Evolutionary conservation across 306 rosid species (phyloP).

Genomic region (Erythrophleum fordii): DNA sequence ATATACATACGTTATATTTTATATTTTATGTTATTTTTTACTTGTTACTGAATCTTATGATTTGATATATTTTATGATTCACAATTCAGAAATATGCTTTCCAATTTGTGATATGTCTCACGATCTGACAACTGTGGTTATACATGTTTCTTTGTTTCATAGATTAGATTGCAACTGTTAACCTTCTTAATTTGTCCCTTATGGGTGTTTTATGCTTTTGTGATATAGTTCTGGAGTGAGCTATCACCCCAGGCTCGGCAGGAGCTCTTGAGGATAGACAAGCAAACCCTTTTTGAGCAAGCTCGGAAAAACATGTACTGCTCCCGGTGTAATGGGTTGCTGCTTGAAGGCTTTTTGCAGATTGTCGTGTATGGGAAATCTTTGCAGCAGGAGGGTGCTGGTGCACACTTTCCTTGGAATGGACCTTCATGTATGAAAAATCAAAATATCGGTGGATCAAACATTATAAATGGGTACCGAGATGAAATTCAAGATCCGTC

Average conservation of each 20-base stretch:
- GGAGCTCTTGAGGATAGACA: conserved; percentile 90
- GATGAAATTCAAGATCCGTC: conserved; percentile 95
- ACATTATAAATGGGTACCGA: conserved; percentile 53
- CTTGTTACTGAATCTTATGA: no score
- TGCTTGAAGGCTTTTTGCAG: conserved; percentile 97
- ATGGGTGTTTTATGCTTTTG: conserved; percentile 42
- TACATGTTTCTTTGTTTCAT: not conserved
- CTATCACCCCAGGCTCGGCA: conserved; percentile 71
- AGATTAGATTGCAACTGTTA: conserved; percentile 9
- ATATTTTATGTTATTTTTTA: no score
- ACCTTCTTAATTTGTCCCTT: conserved; percentile 40
- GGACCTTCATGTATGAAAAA: conserved; percentile 55
- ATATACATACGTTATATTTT: no score
- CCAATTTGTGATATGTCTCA: no score
- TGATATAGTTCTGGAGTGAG: conserved; percentile 89
- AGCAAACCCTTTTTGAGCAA: conserved; percentile 95
- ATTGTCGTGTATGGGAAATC: conserved; percentile 95
- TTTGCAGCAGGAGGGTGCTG: conserved; percentile 74
- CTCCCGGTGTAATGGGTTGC: conserved; percentile 97
- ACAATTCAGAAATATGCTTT: no score
- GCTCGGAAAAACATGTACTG: conserved; percentile 99
- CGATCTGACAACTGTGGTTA: no score
- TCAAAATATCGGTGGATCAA: conserved; percentile 59
- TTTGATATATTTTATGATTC: no score
- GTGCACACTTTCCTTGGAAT: conserved; percentile 54